Percentiles rank a stretch among this genome's conserved stretches.
Evolutionary conservation across 192 early-diverging fungal species (phyloP).

Genomic region (Dispira simplex): DNA sequence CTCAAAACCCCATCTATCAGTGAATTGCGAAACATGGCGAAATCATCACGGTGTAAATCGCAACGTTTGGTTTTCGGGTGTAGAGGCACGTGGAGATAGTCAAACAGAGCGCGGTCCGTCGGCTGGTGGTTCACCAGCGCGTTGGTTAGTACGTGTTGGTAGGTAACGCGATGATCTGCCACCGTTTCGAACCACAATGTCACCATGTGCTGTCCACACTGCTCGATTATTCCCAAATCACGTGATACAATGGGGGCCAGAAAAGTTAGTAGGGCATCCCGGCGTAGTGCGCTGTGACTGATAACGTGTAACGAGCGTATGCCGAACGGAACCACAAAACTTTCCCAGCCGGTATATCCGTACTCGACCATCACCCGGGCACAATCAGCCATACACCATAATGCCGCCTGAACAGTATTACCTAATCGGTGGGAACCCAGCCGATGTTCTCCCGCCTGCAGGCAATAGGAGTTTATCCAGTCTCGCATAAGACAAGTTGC

Average conservation of each 20-base stretch:
- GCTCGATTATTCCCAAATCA: not conserved
- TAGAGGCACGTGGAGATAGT: not conserved
- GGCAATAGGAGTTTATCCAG: not conserved
- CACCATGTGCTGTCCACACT: not conserved
- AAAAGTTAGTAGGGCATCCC: not conserved
- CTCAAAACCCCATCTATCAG: not conserved
- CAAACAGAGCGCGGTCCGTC: not conserved
- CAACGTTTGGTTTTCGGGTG: not conserved
- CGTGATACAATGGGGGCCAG: not conserved
- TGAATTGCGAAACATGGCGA: not conserved
- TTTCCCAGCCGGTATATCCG: not conserved
- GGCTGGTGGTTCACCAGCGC: not conserved
- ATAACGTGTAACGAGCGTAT: not conserved
- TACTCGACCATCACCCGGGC: not conserved
- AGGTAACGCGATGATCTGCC: not conserved
- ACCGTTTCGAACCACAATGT: conserved; percentile 8
- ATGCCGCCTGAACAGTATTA: not conserved
- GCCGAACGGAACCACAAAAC: not conserved
- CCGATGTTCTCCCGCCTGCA: not conserved
- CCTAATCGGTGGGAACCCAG: not conserved
- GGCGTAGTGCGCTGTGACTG: not conserved
- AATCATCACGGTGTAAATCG: not conserved
- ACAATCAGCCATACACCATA: conserved; percentile 4
- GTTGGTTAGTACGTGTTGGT: conserved; percentile 1
- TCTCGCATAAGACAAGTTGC: not conserved